Percentiles rank a stretch among this genome's conserved stretches.
Evolutionary conservation across 2,329 filamentous ascomycete genomes (phyloP).

Genomic region (Macrophomina tecta): DNA sequence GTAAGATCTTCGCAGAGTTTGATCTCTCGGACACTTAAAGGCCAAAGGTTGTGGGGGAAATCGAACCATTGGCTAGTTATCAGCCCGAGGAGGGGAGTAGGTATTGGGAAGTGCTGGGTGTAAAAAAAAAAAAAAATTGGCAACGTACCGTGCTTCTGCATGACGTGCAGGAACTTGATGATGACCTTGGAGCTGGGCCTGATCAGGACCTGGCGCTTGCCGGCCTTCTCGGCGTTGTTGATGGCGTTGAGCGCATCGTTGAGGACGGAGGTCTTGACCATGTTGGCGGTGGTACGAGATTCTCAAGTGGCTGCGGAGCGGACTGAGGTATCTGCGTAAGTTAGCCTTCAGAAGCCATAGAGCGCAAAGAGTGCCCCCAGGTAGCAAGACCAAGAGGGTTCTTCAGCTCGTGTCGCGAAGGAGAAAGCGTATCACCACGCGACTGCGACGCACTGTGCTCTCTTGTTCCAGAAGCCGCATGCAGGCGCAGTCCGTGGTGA

Average conservation of each 20-base stretch:
- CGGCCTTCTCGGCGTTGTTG: conserved; percentile 99
- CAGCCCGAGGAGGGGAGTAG: conserved; percentile 75
- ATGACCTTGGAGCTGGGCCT: conserved; percentile 99
- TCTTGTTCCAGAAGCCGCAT: neutral
- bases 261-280: conserved; percentile 99
- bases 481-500: conserved; percentile 37
- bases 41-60: conserved; percentile 84
- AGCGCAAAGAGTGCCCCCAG: conserved; percentile 71
- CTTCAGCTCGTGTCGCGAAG: conserved; percentile 67
- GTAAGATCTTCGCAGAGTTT: conserved; percentile 86
- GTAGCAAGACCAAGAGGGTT: conserved; percentile 62
- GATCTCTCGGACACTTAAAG: conserved; percentile 99
- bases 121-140: conserved; percentile 27
- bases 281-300: conserved; percentile 81
- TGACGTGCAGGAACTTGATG: conserved; percentile 97
- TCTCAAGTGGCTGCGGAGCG: conserved; percentile 71
- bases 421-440: conserved; percentile 53
- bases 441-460: conserved; percentile 7
- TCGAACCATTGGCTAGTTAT: conserved; percentile 99
- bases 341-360: conserved; percentile 69
- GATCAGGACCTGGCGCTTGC: conserved; percentile 99
- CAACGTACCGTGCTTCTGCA: conserved; percentile 98
- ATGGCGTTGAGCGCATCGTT: conserved; percentile 98
- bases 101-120: conserved; percentile 20
- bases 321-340: conserved; percentile 66